These are phyloP conservation scores for Dactylellina drechsleri DNA, from an alignment of 2,329 filamentous ascomycete genomes.

Conservation along the genomic window DNA sequence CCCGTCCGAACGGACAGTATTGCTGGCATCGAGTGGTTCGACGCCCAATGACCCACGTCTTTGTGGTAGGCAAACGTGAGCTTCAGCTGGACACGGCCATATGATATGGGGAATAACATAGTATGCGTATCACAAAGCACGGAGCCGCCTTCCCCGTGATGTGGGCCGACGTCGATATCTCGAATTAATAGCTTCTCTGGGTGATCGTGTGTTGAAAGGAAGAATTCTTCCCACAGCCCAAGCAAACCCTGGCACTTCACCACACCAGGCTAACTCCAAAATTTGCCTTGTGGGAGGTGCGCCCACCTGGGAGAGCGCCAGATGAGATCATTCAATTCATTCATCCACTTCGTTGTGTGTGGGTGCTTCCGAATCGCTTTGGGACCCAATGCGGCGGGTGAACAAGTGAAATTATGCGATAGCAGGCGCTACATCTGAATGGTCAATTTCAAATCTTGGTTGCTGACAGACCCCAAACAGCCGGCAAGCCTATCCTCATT, in stretches of 20 bases:
- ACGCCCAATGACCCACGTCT: neutral
- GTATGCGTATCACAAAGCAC: constrained; percentile 21
- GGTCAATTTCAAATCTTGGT: constrained; percentile 4
- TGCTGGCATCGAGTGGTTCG: too few species aligned
- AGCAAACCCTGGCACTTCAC: neutral
- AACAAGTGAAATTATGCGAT: constrained; percentile 12
- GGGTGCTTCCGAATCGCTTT: constrained; percentile 28
- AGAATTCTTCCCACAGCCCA: constrained; percentile 9
- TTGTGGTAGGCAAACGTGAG: constrained; percentile 19
- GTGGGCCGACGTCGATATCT: constrained; percentile 5
- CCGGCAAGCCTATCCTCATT: constrained; percentile 27
- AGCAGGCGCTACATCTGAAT: constrained; percentile 37
- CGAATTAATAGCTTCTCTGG: neutral
- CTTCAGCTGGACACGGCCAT: constrained; percentile 11
- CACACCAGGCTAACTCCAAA: constrained; percentile 33
- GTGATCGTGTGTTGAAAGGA: neutral
- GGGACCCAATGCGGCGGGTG: neutral
- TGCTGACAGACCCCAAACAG: constrained; percentile 10
- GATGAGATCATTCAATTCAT: constrained; percentile 42
- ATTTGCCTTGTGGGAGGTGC: constrained; percentile 40
- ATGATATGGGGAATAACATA: constrained; percentile 10
- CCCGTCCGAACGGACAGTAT: too few species aligned
- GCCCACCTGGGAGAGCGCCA: constrained; percentile 25
- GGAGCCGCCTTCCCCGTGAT: constrained; percentile 41
- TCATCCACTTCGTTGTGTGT: constrained; percentile 1